Evolutionary conservation across 768 basidiomycete genomes (phyloP), one percentile per base, ranked within the genome.

Genomic region (Podaxis carcinomalis): DNA sequence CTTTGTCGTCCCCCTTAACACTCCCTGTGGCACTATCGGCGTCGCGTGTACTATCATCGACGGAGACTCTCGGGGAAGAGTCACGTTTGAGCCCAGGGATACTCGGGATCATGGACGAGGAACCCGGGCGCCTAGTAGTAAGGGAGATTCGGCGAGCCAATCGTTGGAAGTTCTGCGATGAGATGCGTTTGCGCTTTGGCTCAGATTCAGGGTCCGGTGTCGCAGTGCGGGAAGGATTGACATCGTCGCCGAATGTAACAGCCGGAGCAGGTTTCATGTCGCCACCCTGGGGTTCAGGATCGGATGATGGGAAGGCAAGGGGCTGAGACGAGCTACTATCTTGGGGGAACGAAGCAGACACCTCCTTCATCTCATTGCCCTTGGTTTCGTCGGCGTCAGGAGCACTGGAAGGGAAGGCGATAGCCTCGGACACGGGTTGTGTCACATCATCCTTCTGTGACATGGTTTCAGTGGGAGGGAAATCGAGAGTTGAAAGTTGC

Each of bases 101-200:
- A 14, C 19, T 51, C 6, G 61, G 56, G 37, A 83, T 80, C 6
- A 79, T 80, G 32, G 32, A 32, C 16, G 82, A 77, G 23, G 79
- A 81, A 39, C 80, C 82, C 63, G 83, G 81, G 27, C 86, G 82
- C 50, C 82, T 80, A 0, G 86, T 81, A 28, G 78, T 81, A 47
- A 90, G 72, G 9, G 90, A 92, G 58, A 93, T 87, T 63, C 84
- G 79, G 62, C 90, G 78, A 14, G 90, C 92, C 39, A 93, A 69
- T 16, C 90, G 82, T 70, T 92, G 90, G 78, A 94, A 90, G 68
- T 93, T 93, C 70, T 94, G 92, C 27, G 90, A 89, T 7, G 90
- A 87, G 61, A 90, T 91, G 19, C 90, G 83, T 69, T 88, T 90
- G 63, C 90, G 80, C 76, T 91, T 92, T 36, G 84, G 84, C 67